Evolutionary conservation across 371 early-diverging fungal genomes (phyloP).

Genomic region (Mucor circinelloides): DNA sequence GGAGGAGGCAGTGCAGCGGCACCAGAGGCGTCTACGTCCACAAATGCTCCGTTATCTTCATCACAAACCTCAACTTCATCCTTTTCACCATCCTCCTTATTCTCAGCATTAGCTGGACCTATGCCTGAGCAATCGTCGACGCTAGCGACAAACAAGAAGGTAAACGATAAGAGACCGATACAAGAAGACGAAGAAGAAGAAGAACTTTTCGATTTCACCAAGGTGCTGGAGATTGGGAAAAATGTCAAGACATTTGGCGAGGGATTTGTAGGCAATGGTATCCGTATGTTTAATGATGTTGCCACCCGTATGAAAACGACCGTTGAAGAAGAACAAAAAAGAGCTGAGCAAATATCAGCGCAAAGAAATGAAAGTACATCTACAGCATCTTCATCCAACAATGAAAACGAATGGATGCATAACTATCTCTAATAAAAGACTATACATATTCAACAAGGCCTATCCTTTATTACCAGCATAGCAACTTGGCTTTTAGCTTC

Average conservation of each 20-base stretch:
- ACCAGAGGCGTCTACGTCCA: background rate
- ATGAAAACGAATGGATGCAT: conserved; percentile 4
- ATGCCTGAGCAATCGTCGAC: conserved; percentile 9
- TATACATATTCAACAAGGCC: no score
- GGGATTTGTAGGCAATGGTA: conserved; percentile 38
- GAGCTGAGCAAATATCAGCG: background rate
- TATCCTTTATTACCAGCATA: no score
- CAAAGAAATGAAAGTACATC: background rate
- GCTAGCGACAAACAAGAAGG: background rate
- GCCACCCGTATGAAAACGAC: conserved; percentile 30
- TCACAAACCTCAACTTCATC: background rate
- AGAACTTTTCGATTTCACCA: conserved; percentile 46
- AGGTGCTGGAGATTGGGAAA: conserved; percentile 45
- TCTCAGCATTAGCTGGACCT: conserved; percentile 39
- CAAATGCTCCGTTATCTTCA: background rate
- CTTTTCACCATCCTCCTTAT: conserved; percentile 38
- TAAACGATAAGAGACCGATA: background rate
- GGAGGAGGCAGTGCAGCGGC: background rate
- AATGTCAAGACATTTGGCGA: conserved; percentile 36
- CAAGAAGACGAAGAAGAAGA: conserved; percentile 25
- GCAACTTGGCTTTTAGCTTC: no score
- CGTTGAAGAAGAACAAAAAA: background rate
- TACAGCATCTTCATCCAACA: background rate
- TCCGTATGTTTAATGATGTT: conserved; percentile 44
- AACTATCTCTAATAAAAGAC: conserved; percentile 3